phyloP scores from a whole-genome alignment of 371 early-diverging fungal genomes.

The Mortierella sp. region DNA sequence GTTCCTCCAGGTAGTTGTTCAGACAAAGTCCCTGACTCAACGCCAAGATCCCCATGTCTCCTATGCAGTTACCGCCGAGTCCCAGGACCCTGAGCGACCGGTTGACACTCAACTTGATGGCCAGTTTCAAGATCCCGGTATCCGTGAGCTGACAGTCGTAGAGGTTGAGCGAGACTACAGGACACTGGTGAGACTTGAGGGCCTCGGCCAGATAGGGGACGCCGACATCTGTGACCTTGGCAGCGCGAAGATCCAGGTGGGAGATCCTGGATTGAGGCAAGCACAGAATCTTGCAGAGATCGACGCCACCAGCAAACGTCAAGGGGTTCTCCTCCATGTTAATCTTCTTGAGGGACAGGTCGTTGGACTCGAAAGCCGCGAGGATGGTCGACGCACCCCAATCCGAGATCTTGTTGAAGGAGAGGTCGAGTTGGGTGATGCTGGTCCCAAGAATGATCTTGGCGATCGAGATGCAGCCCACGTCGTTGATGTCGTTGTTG shows the following conservation, averaged over 20 bases:
- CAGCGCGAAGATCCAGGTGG: constrained; percentile 41
- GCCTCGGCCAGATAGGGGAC: constrained; percentile 55
- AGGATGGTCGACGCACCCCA: constrained; percentile 53
- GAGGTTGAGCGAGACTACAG: constrained; percentile 34
- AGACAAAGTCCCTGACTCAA: constrained; percentile 36
- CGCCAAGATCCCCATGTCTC: constrained; percentile 39
- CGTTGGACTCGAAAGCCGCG: constrained; percentile 46
- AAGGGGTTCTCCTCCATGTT: constrained; percentile 50
- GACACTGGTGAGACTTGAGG: constrained; percentile 38
- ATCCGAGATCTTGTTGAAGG: constrained; percentile 53
- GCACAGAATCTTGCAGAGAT: constrained; percentile 51
- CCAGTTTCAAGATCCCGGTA: constrained; percentile 38
- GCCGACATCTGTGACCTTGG: constrained; percentile 57
- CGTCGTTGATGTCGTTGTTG: constrained; percentile 54
- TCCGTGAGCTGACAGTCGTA: constrained; percentile 56
- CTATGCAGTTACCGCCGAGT: constrained; percentile 42
- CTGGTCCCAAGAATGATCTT: constrained; percentile 39
- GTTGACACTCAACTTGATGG: constrained; percentile 51
- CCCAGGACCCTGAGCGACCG: constrained; percentile 37
- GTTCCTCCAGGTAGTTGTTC: constrained; percentile 45
- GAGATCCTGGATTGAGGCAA: constrained; percentile 38
- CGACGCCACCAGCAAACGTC: constrained; percentile 49
- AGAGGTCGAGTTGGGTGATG: constrained; percentile 40
- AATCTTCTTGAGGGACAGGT: constrained; percentile 26
- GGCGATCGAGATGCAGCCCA: constrained; percentile 54